Evolutionary conservation across 371 early-diverging fungal genomes (phyloP), one percentile per base, ranked within the genome.

Genomic region (Coemansia sp.): DNA sequence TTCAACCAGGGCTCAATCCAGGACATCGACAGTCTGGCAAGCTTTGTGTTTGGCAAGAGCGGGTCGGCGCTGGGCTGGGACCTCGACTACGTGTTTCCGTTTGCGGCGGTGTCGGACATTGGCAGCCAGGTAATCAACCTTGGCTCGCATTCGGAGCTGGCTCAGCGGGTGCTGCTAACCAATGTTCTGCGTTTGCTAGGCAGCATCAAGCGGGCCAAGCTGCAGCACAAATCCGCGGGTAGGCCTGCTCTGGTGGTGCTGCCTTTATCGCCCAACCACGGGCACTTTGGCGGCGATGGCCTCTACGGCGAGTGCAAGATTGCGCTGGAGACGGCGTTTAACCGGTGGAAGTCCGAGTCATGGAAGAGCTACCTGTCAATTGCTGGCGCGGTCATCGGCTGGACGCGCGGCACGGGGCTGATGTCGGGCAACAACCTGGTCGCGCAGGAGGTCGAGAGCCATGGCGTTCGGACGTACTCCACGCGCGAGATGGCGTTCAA

Each of bases 301-400:
- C 84, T 96, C n/a, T 96, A 96, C 81, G 86, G 90, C 72, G 97
- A 96, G 77, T 90, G 94, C 73, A 96, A 96, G 88, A 86, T 94
- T 62, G 88, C 88, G n/a, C 85, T 96, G 34, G 94, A 94, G 82
- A 93, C 94, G 41, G 76, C 92, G 55, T 85, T 96, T 78, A 92
- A 93, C 87, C 86, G 94, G 58, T 96, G 93, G 94, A 82, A 87
- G 59, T 88, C 95, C 61, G 97, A 96, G 75, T 84, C 84, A 59
- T 96, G 97, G 97, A 88, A 87, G 89, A 84, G 81, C 70, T 92
- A 94, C 84, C 78, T 96, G 67, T 84, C 90, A 52, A 89, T 96
- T 58, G 82, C 90, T 56, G 96, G 97, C 67, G 91, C 94, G 54
- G 91, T 92, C 55, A 95, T 96, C 76, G 97, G 95, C 38, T 96